These are phyloP conservation scores for Amyloporia xantha DNA, from an alignment of 768 basidiomycete species.

Conservation along the genomic window DNA sequence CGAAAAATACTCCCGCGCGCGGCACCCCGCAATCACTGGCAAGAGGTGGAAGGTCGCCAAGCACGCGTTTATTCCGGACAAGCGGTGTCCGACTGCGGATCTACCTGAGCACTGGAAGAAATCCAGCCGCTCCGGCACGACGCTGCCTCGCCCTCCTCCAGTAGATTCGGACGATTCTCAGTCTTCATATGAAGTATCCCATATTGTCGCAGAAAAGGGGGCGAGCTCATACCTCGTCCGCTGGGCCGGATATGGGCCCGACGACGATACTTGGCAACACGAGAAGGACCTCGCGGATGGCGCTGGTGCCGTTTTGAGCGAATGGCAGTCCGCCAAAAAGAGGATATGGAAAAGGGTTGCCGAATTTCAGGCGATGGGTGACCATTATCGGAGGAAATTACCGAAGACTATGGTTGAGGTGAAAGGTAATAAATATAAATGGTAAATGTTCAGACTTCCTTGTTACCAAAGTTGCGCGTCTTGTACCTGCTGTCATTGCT, in stretches of 20 bases:
- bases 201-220: conserved; percentile 24
- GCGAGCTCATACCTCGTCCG: conserved; percentile 20
- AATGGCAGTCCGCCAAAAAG: conserved; percentile 17
- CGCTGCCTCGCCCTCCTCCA: conserved; percentile 11
- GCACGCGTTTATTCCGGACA: conserved; percentile 12
- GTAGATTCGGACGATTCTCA: conserved; percentile 14
- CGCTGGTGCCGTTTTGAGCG: conserved; percentile 16
- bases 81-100: conserved; percentile 18
- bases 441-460: neutral
- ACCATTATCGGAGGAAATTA: neutral
- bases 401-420: neutral
- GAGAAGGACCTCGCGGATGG: conserved; percentile 17
- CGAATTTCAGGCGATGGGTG: conserved; percentile 11
- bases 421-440: neutral
- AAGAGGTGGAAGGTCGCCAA: conserved; percentile 30
- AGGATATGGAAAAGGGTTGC: conserved; percentile 10
- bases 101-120: conserved; percentile 21
- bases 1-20: conserved; percentile 67
- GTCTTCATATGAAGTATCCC: conserved; percentile 23
- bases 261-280: conserved; percentile 21
- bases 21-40: conserved; percentile 38
- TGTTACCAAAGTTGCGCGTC: neutral
- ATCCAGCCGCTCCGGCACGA: conserved; percentile 4
- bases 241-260: conserved; percentile 24
- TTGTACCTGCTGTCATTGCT: too few species aligned